phyloP scores from a whole-genome alignment of 495 filamentous ascomycete genomes.

The Lophiotrema nucula region DNA sequence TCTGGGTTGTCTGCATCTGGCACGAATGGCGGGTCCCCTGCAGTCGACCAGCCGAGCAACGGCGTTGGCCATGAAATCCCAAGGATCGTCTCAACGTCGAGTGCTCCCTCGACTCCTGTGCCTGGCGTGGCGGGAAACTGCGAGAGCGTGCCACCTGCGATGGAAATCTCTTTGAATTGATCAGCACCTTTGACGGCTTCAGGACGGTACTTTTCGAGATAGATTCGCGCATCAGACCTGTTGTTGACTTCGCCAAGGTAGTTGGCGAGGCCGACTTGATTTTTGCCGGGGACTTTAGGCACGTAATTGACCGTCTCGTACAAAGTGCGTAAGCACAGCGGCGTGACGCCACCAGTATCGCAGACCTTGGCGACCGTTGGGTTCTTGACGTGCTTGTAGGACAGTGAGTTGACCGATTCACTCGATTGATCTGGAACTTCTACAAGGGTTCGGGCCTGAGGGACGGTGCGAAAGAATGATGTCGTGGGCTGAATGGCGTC shows the following conservation, averaged over 20 bases:
- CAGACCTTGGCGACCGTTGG: not conserved
- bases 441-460: constrained; percentile 18
- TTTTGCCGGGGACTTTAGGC: constrained; percentile 43
- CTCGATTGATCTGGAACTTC: constrained; percentile 44
- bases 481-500: constrained; percentile 65
- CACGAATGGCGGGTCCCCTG: constrained; percentile 36
- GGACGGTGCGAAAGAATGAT: constrained; percentile 42
- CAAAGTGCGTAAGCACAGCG: constrained; percentile 53
- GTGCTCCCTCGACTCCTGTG: constrained; percentile 42
- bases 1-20: constrained; percentile 35
- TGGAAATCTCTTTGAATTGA: constrained; percentile 59
- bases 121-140: constrained; percentile 34
- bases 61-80: constrained; percentile 46
- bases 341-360: constrained; percentile 46
- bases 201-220: constrained; percentile 51
- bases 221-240: constrained; percentile 51
- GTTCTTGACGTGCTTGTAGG: constrained; percentile 29
- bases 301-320: constrained; percentile 55
- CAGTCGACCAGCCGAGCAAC: constrained; percentile 36
- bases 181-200: constrained; percentile 53
- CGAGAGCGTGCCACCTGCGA: constrained; percentile 46
- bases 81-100: constrained; percentile 47
- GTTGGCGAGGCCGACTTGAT: constrained; percentile 43
- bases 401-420: constrained; percentile 3
- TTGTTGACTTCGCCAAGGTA: constrained; percentile 54